phyloP scores from a whole-genome alignment of 352 stramenopile species.

The Plasmopara muralis region DNA sequence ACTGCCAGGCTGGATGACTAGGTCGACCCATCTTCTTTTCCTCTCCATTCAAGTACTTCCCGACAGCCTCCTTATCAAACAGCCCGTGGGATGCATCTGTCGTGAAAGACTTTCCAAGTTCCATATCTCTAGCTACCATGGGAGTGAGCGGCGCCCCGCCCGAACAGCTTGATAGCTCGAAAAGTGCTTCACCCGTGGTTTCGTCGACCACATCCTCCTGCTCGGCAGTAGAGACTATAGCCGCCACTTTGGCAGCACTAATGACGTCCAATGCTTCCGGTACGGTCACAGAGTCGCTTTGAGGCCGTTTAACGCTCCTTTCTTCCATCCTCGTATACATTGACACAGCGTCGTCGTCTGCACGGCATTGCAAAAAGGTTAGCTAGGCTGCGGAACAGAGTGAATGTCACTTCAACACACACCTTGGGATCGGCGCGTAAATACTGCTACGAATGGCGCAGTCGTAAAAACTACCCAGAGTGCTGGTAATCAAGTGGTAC shows the following conservation, averaged over 20 bases:
- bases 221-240: slow-evolving; percentile 1
- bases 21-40: slow-evolving; percentile 72
- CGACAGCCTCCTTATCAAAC: slow-evolving; percentile 18
- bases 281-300: slow-evolving; percentile 7
- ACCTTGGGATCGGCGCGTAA: slow-evolving; percentile 13
- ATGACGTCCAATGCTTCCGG: slow-evolving; percentile 3
- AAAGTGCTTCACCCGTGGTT: slow-evolving; percentile 23
- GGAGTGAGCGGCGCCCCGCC: slow-evolving; percentile 33
- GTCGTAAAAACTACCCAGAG: slow-evolving; percentile 26
- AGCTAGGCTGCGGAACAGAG: slow-evolving; percentile 7
- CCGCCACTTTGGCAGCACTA: slow-evolving; percentile 1
- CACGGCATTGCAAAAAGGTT: slow-evolving; percentile 5
- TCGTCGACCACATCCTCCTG: slow-evolving; percentile 15
- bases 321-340: slow-evolving; percentile 17
- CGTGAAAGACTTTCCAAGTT: slow-evolving; percentile 1
- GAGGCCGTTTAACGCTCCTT: neutral
- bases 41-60: slow-evolving; percentile 23
- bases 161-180: slow-evolving; percentile 45
- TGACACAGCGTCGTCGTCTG: slow-evolving; percentile 5
- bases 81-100: slow-evolving; percentile 7
- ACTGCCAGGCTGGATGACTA: slow-evolving; percentile 68
- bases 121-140: slow-evolving; percentile 7
- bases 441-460: slow-evolving; percentile 11
- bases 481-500: slow-evolving; percentile 4
- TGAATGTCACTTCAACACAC: slow-evolving; percentile 23